These are phyloP conservation scores for Suhomyces kilbournensis DNA, from an alignment of 805 yeast species.

Conservation along the genomic window DNA sequence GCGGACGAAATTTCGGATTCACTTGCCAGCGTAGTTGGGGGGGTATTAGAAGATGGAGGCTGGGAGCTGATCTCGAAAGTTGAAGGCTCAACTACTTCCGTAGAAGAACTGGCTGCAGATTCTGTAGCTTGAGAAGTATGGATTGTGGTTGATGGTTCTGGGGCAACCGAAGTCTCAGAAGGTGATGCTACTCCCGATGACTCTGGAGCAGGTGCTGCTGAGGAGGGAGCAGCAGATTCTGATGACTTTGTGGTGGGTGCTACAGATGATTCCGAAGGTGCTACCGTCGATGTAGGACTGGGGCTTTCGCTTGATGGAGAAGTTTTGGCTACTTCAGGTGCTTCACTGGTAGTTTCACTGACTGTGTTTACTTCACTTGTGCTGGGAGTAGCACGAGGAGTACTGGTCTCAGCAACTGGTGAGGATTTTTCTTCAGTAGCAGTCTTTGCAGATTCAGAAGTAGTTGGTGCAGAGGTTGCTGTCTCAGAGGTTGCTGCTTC, in stretches of 20 bases:
- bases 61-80: neutral
- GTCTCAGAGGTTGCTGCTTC: neutral
- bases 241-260: neutral
- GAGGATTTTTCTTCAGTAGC: neutral
- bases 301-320: neutral
- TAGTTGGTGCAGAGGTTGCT: neutral
- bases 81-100: neutral
- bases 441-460: neutral
- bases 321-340: neutral
- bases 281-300: neutral
- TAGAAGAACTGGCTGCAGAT: neutral
- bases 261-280: conserved; percentile 5
- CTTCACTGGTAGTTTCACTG: neutral
- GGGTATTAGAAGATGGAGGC: neutral
- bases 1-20: neutral
- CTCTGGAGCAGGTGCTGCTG: neutral
- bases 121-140: neutral
- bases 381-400: neutral
- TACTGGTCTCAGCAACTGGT: neutral
- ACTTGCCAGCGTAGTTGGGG: conserved; percentile 1
- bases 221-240: conserved; percentile 1
- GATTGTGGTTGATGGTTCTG: neutral
- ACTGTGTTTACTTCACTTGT: neutral
- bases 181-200: neutral
- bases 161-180: neutral